These are phyloP conservation scores for Kappamyces sp. DNA, from an alignment of 192 early-diverging fungal genomes.

Conservation along the genomic window DNA sequence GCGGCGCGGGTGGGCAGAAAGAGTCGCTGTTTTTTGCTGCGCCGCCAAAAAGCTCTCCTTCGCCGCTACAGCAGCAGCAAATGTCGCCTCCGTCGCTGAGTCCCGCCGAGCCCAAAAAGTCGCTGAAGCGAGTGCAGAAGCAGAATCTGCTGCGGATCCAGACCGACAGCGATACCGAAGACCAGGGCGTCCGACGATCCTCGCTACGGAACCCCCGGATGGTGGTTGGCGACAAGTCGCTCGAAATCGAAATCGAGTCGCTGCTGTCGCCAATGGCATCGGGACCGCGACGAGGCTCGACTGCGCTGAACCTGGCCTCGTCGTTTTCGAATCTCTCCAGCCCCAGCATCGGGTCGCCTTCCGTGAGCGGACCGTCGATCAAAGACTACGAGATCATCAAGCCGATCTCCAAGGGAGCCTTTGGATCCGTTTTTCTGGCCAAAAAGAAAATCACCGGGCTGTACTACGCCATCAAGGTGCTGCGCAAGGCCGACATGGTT, in stretches of 20 bases:
- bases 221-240: conserved; percentile 36
- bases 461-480: conserved; percentile 82
- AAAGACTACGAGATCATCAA: conserved; percentile 90
- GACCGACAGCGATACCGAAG: too few relatives aligned
- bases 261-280: conserved; percentile 10
- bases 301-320: conserved; percentile 2
- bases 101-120: too few relatives aligned
- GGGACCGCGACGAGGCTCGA: neutral
- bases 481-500: conserved; percentile 83
- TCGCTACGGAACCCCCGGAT: conserved; percentile 30
- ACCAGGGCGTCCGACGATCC: conserved; percentile 1
- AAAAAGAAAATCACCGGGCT: conserved; percentile 80
- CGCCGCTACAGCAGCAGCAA: too few relatives aligned
- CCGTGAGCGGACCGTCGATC: conserved; percentile 39
- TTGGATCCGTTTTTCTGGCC: conserved; percentile 79
- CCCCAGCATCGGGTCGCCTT: neutral
- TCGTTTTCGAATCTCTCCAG: conserved; percentile 5
- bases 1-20: neutral
- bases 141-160: too few relatives aligned
- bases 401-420: conserved; percentile 84
- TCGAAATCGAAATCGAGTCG: conserved; percentile 35
- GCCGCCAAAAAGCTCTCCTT: neutral
- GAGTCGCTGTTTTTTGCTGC: conserved; percentile 2
- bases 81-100: too few relatives aligned
- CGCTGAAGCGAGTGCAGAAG: too few relatives aligned